Base-by-base conservation (phyloP, 1,139 yeast species). In the Nakaseomyces uthaithaninus region DNA sequence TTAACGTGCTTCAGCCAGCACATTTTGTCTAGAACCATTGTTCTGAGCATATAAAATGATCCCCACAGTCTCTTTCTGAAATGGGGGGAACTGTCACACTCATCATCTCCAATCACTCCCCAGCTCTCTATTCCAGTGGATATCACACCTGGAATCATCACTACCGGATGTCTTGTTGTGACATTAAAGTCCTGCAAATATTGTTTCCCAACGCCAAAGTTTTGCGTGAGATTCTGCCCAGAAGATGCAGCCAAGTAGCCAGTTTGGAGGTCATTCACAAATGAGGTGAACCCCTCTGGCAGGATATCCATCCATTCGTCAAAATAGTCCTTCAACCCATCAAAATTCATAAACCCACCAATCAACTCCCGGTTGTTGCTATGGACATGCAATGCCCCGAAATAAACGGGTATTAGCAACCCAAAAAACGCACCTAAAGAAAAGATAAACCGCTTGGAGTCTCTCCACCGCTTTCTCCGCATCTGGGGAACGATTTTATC, bases 31-130 rank as follows among this genome's bases (percentile, higher is more conserved):
- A 89, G 67, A 26, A 91, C 71, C 97, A 91, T 91, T 2, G 95
- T 80, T 49, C 85, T 71, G 43, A 91, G 67, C 98, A 91, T 91
- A 59, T 84, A 87, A 68, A 89, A 89, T 1, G 95, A 84, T 0
- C 98, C 98, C 98, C 98, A 91, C 42, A 91, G 62, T 47, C 97
- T 68, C 57, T 87, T 89, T 39, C 98, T 71, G 65, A 89, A 91
- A 60, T 89, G 94, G 18, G 79, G 72, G 43, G 78, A 75, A 27
- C 87, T 74, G 2, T 95, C 94, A 59, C 98, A 91, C 9, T 82
- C 94, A 2, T 68, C 73, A 7, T 78, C 69, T 7, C 83, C 85
- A 30, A 68, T 71, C 1, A 85, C 68, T 0, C 94, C 82, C 98
- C 98, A 91, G 36, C 91, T 80, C 60, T 93, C 98, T 35, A 91